These are phyloP conservation scores for Botrytis elliptica DNA, from an alignment of 2,329 filamentous ascomycete genomes.

Conservation along the genomic window DNA sequence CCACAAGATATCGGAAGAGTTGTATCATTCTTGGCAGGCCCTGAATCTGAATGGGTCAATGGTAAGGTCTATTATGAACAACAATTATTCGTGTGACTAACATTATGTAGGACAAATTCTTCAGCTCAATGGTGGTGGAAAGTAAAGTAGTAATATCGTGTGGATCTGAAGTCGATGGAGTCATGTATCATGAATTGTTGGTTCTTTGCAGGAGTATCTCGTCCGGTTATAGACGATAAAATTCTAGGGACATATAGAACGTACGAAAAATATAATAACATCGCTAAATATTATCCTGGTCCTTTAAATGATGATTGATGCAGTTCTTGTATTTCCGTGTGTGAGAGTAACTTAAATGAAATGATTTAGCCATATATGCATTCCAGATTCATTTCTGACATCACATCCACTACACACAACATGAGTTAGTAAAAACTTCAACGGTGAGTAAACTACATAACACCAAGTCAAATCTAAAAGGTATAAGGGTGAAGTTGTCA, in stretches of 20 bases:
- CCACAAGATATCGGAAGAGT: slow-evolving; percentile 66
- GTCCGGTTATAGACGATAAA: not conserved
- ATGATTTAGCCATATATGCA: slow-evolving; percentile 4
- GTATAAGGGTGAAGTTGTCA: not conserved
- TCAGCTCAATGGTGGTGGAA: slow-evolving; percentile 23
- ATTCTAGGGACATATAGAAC: not conserved
- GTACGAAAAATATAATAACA: not conserved
- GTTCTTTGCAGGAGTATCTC: not conserved
- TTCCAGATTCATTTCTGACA: slow-evolving; percentile 18
- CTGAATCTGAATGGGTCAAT: slow-evolving; percentile 50
- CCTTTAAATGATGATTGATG: not conserved
- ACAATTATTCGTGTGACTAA: not conserved
- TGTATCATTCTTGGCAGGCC: slow-evolving; percentile 56
- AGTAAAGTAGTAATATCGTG: not conserved
- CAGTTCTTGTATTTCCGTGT: not conserved
- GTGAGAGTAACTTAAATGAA: not conserved
- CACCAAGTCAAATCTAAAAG: not conserved
- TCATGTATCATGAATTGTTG: slow-evolving; percentile 7
- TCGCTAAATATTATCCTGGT: not conserved
- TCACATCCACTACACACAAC: slow-evolving; percentile 10
- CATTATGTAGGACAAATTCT: slow-evolving; percentile 22
- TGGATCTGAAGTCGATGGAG: not conserved
- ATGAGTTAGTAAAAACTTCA: not conserved
- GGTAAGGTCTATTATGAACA: slow-evolving; percentile 19
- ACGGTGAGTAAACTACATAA: not conserved